Base-by-base conservation (phyloP, 257 asterid species). In the Solanum rostratum region DNA sequence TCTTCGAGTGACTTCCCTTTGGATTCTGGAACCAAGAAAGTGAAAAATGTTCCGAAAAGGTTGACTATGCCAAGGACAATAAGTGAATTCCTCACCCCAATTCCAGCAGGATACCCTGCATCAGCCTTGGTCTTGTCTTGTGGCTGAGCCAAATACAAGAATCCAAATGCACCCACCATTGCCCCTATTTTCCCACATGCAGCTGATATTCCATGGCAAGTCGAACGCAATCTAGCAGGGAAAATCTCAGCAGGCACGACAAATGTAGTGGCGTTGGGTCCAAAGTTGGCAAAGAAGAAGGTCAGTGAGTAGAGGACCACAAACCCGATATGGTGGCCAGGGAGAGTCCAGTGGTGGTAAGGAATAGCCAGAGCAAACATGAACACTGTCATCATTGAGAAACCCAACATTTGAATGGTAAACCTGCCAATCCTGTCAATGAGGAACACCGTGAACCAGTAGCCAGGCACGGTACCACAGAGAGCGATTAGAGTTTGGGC, bases 401-500 rank as follows among this genome's bases (percentile, higher is more conserved):
- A 80, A 18, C 83, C 70, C 20, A 80, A 22, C 6, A 80, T 6
- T 80, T 80, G 83, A 57, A 80, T 80, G 2, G 52, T n/a, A n/a
- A n/a, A n/a, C n/a, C n/a, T n/a, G n/a, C n/a, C n/a, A n/a, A 80
- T 80, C 49, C 46, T 54, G 12, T 80, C 83, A 52, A 18, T 54
- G 83, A 54, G 50, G 3, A 52, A 49, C 10, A 80, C 83, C 1
- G 74, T 66, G 46, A 66, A 73, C 96, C 96, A 92, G 70, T 92
- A 92, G 5, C 96, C 94, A 0, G 96, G 94, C 11, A 92, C 93
- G 0, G 96, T 92, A 62, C 96, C 91, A 84, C 91, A 90, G 0
- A 91, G 86, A 15, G 94, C 96, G 1, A 92, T 92, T 0, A 91
- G 86, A 3, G 96, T 92, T 66, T 92, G 96, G 1, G 96, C 96